A percentile compares a stretch with the other conserved stretches of the same genome.
Conservation (phyloP, 805 yeast genomes). For the Dipodascus geniculatus region DNA sequence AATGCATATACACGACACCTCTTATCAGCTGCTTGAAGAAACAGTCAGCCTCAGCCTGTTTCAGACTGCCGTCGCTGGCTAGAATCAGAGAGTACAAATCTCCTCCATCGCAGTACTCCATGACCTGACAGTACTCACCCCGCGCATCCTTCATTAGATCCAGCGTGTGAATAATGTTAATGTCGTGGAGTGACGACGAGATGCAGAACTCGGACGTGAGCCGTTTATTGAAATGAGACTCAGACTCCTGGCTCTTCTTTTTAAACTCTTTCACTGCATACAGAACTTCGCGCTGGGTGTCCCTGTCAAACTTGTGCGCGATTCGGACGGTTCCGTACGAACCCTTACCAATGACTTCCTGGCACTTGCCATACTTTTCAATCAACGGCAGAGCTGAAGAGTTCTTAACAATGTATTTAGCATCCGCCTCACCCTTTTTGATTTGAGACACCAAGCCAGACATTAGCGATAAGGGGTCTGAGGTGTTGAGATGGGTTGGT, state of each 20-base stretch:
- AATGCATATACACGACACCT: conserved; percentile 78
- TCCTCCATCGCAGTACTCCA: conserved; percentile 93
- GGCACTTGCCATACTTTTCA: conserved; percentile 88
- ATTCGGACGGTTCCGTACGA: conserved; percentile 90
- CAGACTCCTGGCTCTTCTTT: conserved; percentile 45
- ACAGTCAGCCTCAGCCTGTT: conserved; percentile 70
- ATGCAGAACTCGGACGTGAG: conserved; percentile 87
- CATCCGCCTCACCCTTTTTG: conserved; percentile 26
- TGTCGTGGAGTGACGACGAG: conserved; percentile 62
- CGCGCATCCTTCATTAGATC: conserved; percentile 69
- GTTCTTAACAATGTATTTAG: conserved; percentile 20
- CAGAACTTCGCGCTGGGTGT: conserved; percentile 32
- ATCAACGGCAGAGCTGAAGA: conserved; percentile 40
- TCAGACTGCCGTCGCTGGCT: conserved; percentile 41
- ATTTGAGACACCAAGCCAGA: conserved; percentile 23
- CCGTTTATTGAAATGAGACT: conserved; percentile 50
- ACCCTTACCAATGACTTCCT: conserved; percentile 88
- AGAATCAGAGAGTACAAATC: conserved; percentile 55
- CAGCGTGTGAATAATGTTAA: conserved; percentile 63
- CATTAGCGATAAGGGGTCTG: conserved; percentile 20
- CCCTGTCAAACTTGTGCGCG: conserved; percentile 45
- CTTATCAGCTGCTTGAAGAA: conserved; percentile 75
- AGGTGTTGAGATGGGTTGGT: background rate
- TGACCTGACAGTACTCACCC: conserved; percentile 72
- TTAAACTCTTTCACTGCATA: conserved; percentile 74